Conservation (phyloP, 2,329 filamentous ascomycete genomes). For the Piedraia hortae region DNA sequence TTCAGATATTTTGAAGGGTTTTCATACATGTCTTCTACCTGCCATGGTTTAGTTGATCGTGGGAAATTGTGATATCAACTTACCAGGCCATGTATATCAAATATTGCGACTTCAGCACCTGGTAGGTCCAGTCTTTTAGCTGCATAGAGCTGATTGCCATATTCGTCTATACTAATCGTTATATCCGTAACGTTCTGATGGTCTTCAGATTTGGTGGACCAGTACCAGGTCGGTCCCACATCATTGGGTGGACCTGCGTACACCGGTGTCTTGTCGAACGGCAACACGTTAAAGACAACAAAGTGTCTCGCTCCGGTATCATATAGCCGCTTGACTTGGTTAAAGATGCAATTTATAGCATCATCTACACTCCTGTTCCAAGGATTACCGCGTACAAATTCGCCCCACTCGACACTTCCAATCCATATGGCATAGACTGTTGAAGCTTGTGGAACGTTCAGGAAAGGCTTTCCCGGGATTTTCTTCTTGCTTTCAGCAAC, state of each 20-base stretch:
- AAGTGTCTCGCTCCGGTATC: slow-evolving; percentile 39
- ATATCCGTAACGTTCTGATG: slow-evolving; percentile 21
- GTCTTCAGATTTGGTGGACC: slow-evolving; percentile 21
- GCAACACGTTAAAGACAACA: slow-evolving; percentile 40
- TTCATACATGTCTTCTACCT: slow-evolving; percentile 35
- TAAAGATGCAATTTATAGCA: slow-evolving; percentile 47
- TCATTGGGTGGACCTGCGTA: slow-evolving; percentile 23
- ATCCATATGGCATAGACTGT: slow-evolving; percentile 58
- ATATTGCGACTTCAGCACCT: slow-evolving; percentile 33
- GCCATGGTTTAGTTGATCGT: not conserved
- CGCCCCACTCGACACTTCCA: slow-evolving; percentile 54
- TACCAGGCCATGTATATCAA: slow-evolving; percentile 36
- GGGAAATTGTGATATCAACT: slow-evolving; percentile 7
- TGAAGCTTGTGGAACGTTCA: slow-evolving; percentile 23
- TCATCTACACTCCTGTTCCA: slow-evolving; percentile 35
- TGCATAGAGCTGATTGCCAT: slow-evolving; percentile 23
- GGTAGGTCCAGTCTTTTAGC: too few species aligned
- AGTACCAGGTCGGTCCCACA: slow-evolving; percentile 15
- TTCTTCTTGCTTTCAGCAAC: slow-evolving; percentile 15
- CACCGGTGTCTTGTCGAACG: slow-evolving; percentile 37
- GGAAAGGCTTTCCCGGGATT: slow-evolving; percentile 15
- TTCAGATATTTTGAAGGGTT: slow-evolving; percentile 34
- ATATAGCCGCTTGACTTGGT: slow-evolving; percentile 34
- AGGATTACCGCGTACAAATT: slow-evolving; percentile 26
- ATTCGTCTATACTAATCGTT: slow-evolving; percentile 25